Evolutionary conservation across 352 stramenopile genomes (phyloP).

Genomic region (Phytophthora chlamydospora): DNA sequence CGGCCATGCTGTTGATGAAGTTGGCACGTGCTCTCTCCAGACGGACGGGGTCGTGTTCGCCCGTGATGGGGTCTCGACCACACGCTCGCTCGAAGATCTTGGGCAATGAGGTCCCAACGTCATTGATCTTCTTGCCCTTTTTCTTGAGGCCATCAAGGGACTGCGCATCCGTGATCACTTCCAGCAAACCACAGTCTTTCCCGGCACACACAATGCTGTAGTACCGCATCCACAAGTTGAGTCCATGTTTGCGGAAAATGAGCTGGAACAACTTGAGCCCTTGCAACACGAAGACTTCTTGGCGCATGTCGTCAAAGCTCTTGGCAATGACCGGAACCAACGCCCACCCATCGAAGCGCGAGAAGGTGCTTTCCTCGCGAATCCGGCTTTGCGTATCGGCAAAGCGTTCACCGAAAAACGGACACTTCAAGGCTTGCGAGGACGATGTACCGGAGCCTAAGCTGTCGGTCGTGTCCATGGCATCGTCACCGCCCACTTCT

Average conservation of each 20-base stretch:
- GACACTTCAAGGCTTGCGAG: slow-evolving; percentile 34
- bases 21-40: slow-evolving; percentile 88
- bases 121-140: slow-evolving; percentile 56
- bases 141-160: slow-evolving; percentile 97
- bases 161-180: slow-evolving; percentile 95
- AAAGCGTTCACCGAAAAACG: slow-evolving; percentile 87
- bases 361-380: slow-evolving; percentile 67
- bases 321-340: slow-evolving; percentile 95
- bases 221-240: slow-evolving; percentile 92
- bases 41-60: slow-evolving; percentile 45
- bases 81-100: slow-evolving; percentile 64
- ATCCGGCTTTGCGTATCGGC: slow-evolving; percentile 89
- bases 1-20: slow-evolving; percentile 95
- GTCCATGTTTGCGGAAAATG: slow-evolving; percentile 92
- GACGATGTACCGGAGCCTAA: slow-evolving; percentile 19
- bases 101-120: slow-evolving; percentile 35
- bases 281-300: slow-evolving; percentile 97
- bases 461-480: slow-evolving; percentile 25
- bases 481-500: slow-evolving; percentile 19
- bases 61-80: slow-evolving; percentile 45
- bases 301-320: slow-evolving; percentile 96
- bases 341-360: slow-evolving; percentile 81
- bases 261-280: slow-evolving; percentile 93
- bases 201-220: slow-evolving; percentile 96
- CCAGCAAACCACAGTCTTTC: slow-evolving; percentile 93